Conservation (phyloP, 768 basidiomycete genomes). For the Lactifluus pinguis region DNA sequence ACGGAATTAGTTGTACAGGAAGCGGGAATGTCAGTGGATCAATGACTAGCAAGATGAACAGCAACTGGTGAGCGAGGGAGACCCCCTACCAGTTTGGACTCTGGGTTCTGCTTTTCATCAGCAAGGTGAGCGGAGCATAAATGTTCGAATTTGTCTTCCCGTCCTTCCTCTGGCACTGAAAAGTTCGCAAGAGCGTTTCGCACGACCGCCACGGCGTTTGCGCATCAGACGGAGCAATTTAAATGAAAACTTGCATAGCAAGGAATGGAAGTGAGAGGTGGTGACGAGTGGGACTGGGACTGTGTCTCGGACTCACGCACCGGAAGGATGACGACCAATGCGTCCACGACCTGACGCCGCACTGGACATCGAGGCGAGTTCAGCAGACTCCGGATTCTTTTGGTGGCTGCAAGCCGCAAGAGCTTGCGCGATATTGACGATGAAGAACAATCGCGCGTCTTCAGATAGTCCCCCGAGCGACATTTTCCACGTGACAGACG, state of each 20-base stretch:
- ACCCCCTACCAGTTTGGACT: too few species aligned
- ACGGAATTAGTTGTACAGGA: too few species aligned
- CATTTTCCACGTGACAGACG: conserved; percentile 32
- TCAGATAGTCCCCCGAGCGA: conserved; percentile 37
- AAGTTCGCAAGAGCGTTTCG: conserved; percentile 35
- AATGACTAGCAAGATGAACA: too few species aligned
- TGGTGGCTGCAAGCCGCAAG: conserved; percentile 32
- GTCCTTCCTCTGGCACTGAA: conserved; percentile 24
- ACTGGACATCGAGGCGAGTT: conserved; percentile 31
- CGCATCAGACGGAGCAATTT: conserved; percentile 23
- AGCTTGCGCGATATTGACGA: conserved; percentile 37
- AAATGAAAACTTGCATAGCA: conserved; percentile 26
- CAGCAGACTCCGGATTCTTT: conserved; percentile 24
- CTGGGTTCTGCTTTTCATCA: too few species aligned
- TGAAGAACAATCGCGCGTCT: conserved; percentile 23
- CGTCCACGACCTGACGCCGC: conserved; percentile 42
- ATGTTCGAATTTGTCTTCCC: too few species aligned
- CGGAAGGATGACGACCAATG: conserved; percentile 40
- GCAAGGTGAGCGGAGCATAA: too few species aligned
- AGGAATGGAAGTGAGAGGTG: background rate
- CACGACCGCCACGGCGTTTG: conserved; percentile 33
- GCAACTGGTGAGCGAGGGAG: too few species aligned
- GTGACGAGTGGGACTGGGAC: too few species aligned
- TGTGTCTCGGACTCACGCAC: conserved; percentile 27
- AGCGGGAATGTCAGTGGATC: too few species aligned